A percentile compares a stretch with the other conserved stretches of the same genome.
These are phyloP conservation scores for Phaseolus lunatus DNA, from an alignment of 306 rosid genomes.

Conservation along the genomic window DNA sequence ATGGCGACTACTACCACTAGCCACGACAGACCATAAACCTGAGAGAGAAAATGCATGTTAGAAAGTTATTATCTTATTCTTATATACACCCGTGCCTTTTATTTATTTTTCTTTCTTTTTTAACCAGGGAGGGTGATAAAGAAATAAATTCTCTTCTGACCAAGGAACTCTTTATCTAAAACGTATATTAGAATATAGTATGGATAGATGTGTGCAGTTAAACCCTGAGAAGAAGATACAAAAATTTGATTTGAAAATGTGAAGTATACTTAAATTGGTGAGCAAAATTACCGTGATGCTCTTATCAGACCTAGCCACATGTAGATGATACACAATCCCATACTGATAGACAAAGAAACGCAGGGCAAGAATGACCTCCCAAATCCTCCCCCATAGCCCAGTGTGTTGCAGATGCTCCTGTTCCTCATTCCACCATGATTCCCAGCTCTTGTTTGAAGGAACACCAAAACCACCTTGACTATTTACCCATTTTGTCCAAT, in stretches of 20 bases:
- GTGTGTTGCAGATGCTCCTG: constrained; percentile 90
- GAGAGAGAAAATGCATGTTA: constrained; percentile 51
- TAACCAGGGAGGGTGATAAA: constrained; percentile 7
- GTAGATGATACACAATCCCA: constrained; percentile 88
- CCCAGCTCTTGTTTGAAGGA: constrained; percentile 95
- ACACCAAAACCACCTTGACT: constrained; percentile 97
- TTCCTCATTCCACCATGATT: constrained; percentile 99
- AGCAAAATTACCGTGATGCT: constrained; percentile 71
- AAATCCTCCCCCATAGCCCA: constrained; percentile 71
- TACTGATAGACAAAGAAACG: constrained; percentile 93
- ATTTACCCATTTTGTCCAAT: constrained; percentile 93
- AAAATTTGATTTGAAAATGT: constrained; percentile 32
- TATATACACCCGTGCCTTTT: background rate
- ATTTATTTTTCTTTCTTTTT: constrained; percentile 4
- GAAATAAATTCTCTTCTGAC: constrained; percentile 4
- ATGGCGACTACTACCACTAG: constrained; percentile 81
- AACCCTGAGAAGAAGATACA: constrained; percentile 38
- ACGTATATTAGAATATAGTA: constrained; percentile 15
- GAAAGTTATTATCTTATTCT: constrained; percentile 27
- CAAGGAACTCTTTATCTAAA: constrained; percentile 2
- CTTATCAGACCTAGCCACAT: constrained; percentile 63
- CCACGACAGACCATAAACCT: constrained; percentile 95
- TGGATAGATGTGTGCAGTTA: constrained; percentile 37
- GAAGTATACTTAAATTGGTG: constrained; percentile 33
- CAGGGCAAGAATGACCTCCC: constrained; percentile 79